Evolutionary conservation across 2,329 filamentous ascomycete species (phyloP).

Genomic region (Metarhizium humberi): DNA sequence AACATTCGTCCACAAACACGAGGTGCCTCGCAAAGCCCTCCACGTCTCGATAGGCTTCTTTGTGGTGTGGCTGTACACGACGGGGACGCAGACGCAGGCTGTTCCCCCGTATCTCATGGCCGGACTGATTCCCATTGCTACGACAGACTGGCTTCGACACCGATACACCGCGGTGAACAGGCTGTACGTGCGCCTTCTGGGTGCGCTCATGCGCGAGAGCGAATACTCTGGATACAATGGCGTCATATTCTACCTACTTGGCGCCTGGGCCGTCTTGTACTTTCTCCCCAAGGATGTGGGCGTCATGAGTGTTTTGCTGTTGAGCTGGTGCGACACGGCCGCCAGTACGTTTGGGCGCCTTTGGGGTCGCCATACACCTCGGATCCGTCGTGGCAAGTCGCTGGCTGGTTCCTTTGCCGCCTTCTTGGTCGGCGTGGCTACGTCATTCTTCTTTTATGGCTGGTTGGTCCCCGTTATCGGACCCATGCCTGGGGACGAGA

Average conservation of each 20-base stretch:
- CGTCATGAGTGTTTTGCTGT: constrained; percentile 77
- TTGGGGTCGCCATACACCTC: constrained; percentile 81
- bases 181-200: constrained; percentile 74
- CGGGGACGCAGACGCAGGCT: constrained; percentile 63
- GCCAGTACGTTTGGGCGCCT: constrained; percentile 88
- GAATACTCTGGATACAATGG: constrained; percentile 94
- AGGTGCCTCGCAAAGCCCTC: constrained; percentile 86
- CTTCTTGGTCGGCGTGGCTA: constrained; percentile 71
- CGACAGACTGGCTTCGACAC: constrained; percentile 75
- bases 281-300: constrained; percentile 92
- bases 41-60: constrained; percentile 97
- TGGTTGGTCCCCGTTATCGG: constrained; percentile 64
- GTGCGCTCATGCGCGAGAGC: constrained; percentile 92
- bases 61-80: constrained; percentile 75
- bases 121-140: constrained; percentile 74
- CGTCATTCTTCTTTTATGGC: constrained; percentile 82
- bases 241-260: constrained; percentile 92
- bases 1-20: constrained; percentile 88
- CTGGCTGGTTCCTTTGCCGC: constrained; percentile 82
- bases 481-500: constrained; percentile 58
- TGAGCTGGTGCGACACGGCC: constrained; percentile 97
- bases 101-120: constrained; percentile 81
- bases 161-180: constrained; percentile 73
- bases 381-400: constrained; percentile 80
- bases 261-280: constrained; percentile 75